phyloP scores from a whole-genome alignment of 495 filamentous ascomycete species.

The Thermothielavioides terrestris region DNA sequence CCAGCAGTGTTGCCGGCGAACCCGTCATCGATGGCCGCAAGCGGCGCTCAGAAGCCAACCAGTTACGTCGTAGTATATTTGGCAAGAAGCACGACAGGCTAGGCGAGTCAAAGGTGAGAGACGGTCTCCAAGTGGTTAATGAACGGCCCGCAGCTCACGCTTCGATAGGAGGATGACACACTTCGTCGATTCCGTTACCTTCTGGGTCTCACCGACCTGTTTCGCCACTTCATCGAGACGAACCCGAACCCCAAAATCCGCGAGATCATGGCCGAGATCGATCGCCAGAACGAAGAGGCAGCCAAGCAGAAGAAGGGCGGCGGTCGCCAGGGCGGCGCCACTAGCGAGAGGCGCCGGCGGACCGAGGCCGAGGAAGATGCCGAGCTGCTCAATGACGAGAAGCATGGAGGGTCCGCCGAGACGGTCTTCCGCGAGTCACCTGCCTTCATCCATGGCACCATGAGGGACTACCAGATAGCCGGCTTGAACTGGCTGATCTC shows the following conservation, averaged over 20 bases:
- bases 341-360: constrained; percentile 66
- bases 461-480: constrained; percentile 93
- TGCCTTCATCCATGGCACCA: constrained; percentile 72
- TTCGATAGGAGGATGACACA: constrained; percentile 80
- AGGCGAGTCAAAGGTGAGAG: constrained; percentile 77
- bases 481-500: constrained; percentile 98
- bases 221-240: constrained; percentile 97
- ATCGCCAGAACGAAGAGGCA: constrained; percentile 78
- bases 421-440: constrained; percentile 92
- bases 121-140: not conserved
- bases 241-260: constrained; percentile 89
- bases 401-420: constrained; percentile 71
- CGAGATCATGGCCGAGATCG: constrained; percentile 86
- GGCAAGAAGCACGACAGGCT: constrained; percentile 89
- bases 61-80: constrained; percentile 80
- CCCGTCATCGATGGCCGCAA: constrained; percentile 66
- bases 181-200: constrained; percentile 93
- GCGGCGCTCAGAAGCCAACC: constrained; percentile 72
- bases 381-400: constrained; percentile 86
- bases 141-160: constrained; percentile 3
- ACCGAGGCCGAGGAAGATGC: constrained; percentile 98
- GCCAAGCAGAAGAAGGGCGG: constrained; percentile 61
- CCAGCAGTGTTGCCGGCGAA: constrained; percentile 79
- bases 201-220: constrained; percentile 90
- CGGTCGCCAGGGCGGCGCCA: constrained; percentile 75